Evolutionary conservation across 768 basidiomycete species (phyloP), one percentile per base, ranked within the genome.

Genomic region (Pleurotus ostreatus): DNA sequence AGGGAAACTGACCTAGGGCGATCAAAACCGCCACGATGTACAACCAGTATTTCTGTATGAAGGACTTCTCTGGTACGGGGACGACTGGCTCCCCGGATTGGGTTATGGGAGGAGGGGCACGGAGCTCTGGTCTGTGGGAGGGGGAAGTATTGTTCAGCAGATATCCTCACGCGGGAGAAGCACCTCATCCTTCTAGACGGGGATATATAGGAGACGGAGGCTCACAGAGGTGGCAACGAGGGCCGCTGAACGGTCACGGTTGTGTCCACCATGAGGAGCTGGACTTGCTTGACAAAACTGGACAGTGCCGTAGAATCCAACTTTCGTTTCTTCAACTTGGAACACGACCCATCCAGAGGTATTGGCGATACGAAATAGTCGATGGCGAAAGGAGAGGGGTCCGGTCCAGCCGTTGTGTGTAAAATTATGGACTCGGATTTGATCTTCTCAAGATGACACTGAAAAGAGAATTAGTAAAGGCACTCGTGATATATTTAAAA

Each of bases 21-120:
- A 88, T 64, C 8, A 87, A 68, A 44, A 81, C 68, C 2, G 83
- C 77, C 41, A 78, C 72, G 38, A 92, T 80, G 63, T 93, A 94
- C 69, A 94, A 75, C 94, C 94, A 95, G 69, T 95, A 95, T 67
- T 94, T 94, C 64, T 92, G 88, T 41, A 94, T 56, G 69, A 94
- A 92, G 9, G 83, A 74, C 69, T 93, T 89, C 65, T 95, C 91
- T 0, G 80, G 78, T 34, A 74, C 66, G 0, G 85, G 80, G 56
- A 76, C 67, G 20, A 88, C 73, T 16, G 83, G 79, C 63, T 83
- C 79, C 46, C 43, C 43, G 26, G 54, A 18, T 43, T 91, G 91
- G n/a, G 83, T 83, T 20, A 92, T 67, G 4, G 82, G 83, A 7
- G 87, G 88, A 7, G 89, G 89, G 1, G 76, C 70, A 53, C 81